Evolutionary conservation across 2,329 filamentous ascomycete species (phyloP).

Genomic region (Talaromyces sp.): DNA sequence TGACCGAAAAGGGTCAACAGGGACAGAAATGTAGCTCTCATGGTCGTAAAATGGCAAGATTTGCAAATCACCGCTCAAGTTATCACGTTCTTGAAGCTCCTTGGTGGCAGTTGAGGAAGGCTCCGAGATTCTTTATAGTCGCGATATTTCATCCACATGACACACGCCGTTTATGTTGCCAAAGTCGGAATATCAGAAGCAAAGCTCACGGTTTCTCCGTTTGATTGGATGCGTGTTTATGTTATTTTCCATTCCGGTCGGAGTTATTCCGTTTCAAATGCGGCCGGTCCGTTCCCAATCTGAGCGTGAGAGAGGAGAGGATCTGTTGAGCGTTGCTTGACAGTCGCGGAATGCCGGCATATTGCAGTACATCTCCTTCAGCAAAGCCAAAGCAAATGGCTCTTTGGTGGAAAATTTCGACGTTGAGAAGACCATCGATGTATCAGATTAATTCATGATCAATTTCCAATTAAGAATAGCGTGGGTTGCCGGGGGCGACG

Average conservation of each 20-base stretch:
- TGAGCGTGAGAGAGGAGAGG: not conserved
- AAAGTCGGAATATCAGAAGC: not conserved
- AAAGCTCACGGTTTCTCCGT: not conserved
- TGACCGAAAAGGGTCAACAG: not conserved
- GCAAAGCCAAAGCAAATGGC: not conserved
- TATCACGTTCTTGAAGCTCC: not conserved
- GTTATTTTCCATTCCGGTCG: not conserved
- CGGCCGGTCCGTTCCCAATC: not conserved
- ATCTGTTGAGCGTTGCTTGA: not conserved
- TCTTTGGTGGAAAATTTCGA: not conserved
- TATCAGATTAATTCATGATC: not conserved
- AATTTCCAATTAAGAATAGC: not conserved
- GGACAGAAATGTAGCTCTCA: not conserved
- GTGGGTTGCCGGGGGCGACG: too few relatives aligned
- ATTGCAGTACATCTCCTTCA: constrained; percentile 1
- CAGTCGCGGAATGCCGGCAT: constrained; percentile 9
- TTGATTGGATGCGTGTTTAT: not conserved
- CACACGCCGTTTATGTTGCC: not conserved
- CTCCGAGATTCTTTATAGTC: not conserved
- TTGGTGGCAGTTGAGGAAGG: not conserved
- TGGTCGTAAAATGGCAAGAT: not conserved
- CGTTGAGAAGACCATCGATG: not conserved
- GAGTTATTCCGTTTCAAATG: not conserved
- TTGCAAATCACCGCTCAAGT: not conserved
- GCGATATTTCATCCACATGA: not conserved